Base-by-base conservation (phyloP, 2,329 filamentous ascomycete genomes). In the Calonectria crousiana region DNA sequence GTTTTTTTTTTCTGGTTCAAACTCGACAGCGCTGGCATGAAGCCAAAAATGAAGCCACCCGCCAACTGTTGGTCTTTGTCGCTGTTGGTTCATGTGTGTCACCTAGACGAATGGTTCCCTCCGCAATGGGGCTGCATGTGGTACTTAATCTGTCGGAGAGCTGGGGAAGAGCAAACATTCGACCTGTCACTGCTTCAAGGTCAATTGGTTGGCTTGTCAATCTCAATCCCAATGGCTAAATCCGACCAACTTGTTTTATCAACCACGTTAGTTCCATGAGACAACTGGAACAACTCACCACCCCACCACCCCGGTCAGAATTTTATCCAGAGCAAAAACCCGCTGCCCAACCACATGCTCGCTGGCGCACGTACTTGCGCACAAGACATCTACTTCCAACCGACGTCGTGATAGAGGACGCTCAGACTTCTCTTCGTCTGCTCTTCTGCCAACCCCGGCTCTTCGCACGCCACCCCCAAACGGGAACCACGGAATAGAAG, bases 401-500 rank as follows among this genome's bases (percentile, higher is more conserved):
- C 62, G 58, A 71, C 44, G 36, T 62, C 56, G 68, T 71, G 68
- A 71, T 67, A 65, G 20, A 41, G 44, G 47, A 41, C 64, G 70
- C 70, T 72, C 64, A 72, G 69, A 72, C 65, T 49, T 41, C 34
- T 14, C 38, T 62, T 56, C 64, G 64, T 58, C 69, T 60, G 41
- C 60, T 67, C 60, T 16, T 65, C 30, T 65, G 44, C 41, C 26
- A 23, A 36, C 34, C 36, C 30, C 28, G 30, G 30, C 26, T 58
- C 53, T 20, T 67, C 65, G 64, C 51, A 53, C 51, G 62, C 62
- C 60, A 23, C 62, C 64, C 52, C 38, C 44, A 49, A 69, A 51
- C 49, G 41, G 71, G 66, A 66, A 66, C 51, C 38, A 69, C 71
- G 30, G 56, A 36, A 62, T 60, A 73, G 71, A 73, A 73, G 58